These are phyloP conservation scores for Ceratobasidium sp. DNA, from an alignment of 1,284 basidiomycete genomes.

Conservation along the genomic window DNA sequence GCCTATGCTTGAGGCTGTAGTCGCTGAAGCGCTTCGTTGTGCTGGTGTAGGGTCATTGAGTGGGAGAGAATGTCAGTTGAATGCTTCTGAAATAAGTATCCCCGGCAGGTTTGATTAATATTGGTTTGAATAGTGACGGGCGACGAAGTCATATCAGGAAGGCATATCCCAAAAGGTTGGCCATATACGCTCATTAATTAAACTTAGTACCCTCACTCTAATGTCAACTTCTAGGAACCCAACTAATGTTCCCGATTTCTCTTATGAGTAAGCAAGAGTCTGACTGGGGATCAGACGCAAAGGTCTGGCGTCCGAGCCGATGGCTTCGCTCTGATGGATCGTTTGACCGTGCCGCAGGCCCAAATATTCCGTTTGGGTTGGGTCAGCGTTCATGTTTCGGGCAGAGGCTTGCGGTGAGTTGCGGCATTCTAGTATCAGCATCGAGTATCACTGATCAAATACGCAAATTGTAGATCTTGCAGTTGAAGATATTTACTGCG, in stretches of 20 bases:
- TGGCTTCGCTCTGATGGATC: constrained; percentile 19
- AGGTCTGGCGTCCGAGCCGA: constrained; percentile 18
- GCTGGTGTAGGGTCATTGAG: neutral
- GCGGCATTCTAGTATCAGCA: no score
- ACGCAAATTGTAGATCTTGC: neutral
- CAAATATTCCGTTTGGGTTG: constrained; percentile 18
- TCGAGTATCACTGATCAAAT: neutral
- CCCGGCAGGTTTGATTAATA: no score
- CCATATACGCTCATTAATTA: neutral
- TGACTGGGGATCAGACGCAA: constrained; percentile 28
- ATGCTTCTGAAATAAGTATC: no score
- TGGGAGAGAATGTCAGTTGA: constrained; percentile 4
- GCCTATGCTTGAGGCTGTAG: constrained; percentile 28
- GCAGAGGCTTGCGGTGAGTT: constrained; percentile 29
- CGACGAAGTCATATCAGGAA: neutral
- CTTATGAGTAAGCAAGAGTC: constrained; percentile 18
- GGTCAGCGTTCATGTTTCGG: constrained; percentile 36
- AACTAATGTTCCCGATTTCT: neutral
- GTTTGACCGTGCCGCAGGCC: constrained; percentile 21
- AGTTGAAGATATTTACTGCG: constrained; percentile 15
- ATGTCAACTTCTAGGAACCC: constrained; percentile 12
- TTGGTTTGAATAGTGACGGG: neutral
- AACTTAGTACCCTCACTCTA: neutral
- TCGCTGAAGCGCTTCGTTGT: constrained; percentile 21
- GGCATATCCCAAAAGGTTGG: constrained; percentile 11